These are phyloP conservation scores for Chrysochromulina parva DNA, from an alignment of 78 protist genomes.

Conservation along the genomic window DNA sequence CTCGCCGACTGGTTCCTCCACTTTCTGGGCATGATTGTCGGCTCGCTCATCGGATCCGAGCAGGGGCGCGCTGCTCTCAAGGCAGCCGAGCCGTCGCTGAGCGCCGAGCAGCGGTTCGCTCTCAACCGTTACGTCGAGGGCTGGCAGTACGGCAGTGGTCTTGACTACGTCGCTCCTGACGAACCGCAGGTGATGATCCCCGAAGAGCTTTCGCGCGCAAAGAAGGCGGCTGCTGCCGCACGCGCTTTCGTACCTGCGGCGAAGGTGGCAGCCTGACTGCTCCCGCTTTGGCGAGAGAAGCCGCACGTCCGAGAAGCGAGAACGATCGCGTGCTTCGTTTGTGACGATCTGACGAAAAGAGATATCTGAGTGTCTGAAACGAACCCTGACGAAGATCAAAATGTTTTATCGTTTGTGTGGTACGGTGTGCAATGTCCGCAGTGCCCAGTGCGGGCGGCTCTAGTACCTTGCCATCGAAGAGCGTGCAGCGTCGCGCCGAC, in stretches of 20 bases:
- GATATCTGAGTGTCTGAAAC: too few species aligned
- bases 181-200: not conserved
- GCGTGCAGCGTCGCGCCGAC: too few species aligned
- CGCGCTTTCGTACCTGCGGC: not conserved
- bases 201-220: not conserved
- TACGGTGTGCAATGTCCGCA: too few species aligned
- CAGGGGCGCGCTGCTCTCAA: not conserved
- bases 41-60: not conserved
- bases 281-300: too few species aligned
- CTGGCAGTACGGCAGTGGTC: not conserved
- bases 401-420: too few species aligned
- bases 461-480: too few species aligned
- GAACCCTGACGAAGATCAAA: too few species aligned
- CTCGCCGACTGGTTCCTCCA: constrained; percentile 13
- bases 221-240: not conserved
- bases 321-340: too few species aligned
- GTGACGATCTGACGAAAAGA: too few species aligned
- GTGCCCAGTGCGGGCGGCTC: too few species aligned
- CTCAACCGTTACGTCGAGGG: not conserved
- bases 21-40: not conserved
- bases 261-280: too few species aligned
- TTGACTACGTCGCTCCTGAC: not conserved
- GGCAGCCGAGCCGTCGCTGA: not conserved
- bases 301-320: too few species aligned
- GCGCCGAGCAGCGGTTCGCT: not conserved